Conservation (phyloP, 768 basidiomycete species). For the Daedalea quercina region DNA sequence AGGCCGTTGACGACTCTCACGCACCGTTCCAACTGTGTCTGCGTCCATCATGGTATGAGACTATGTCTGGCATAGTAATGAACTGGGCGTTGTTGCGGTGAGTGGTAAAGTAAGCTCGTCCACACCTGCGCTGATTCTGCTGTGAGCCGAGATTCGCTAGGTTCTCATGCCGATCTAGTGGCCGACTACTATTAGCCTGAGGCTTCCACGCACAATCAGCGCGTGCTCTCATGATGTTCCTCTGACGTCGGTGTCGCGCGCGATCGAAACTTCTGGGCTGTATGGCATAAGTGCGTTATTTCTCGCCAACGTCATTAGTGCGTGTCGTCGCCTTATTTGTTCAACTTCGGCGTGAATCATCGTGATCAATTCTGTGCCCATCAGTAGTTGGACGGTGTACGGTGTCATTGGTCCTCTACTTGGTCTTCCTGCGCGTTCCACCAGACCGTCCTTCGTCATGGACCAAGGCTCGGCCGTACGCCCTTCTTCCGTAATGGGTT, state of each 20-base stretch:
- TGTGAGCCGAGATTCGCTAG: too few species aligned
- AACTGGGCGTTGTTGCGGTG: too few species aligned
- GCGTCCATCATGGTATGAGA: too few species aligned
- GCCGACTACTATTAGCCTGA: too few species aligned
- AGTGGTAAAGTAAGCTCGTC: too few species aligned
- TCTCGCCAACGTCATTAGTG: neutral
- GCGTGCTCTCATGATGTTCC: neutral
- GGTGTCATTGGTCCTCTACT: neutral
- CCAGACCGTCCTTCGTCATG: neutral
- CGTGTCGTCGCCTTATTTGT: neutral
- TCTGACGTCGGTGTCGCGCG: neutral
- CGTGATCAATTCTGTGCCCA: neutral
- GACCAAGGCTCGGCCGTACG: too few species aligned
- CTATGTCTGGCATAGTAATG: neutral
- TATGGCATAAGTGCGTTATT: neutral
- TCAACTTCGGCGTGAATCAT: neutral
- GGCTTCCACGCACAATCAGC: too few species aligned
- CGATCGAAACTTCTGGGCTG: neutral
- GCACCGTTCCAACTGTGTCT: too few species aligned
- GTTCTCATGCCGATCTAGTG: too few species aligned
- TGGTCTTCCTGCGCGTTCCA: neutral
- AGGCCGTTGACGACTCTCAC: too few species aligned
- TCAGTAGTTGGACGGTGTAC: neutral
- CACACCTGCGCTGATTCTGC: too few species aligned
- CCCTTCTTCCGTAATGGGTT: too few species aligned